These are phyloP conservation scores for Neoascochyta sp. DNA, from an alignment of 2,329 filamentous ascomycete genomes.

Conservation along the genomic window DNA sequence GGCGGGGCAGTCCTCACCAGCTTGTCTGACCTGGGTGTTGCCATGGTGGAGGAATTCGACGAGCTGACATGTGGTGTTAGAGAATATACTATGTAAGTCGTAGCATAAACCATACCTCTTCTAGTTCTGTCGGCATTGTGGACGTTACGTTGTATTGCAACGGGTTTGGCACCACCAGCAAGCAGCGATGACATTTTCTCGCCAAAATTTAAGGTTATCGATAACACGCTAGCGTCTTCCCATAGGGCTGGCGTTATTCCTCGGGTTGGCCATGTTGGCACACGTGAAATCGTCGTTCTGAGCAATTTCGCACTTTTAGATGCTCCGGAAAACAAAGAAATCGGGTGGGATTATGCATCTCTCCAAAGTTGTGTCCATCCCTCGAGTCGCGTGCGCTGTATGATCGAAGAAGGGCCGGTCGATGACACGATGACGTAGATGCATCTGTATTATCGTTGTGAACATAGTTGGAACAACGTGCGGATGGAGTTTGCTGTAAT, in stretches of 20 bases:
- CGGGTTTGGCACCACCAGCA: constrained; percentile 5
- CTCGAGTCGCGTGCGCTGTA: too few relatives aligned
- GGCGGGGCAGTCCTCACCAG: constrained; percentile 52
- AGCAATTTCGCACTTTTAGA: not conserved
- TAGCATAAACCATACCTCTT: constrained; percentile 47
- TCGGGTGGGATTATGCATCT: not conserved
- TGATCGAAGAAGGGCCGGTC: too few relatives aligned
- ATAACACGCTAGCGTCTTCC: constrained; percentile 18
- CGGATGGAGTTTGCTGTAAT: too few relatives aligned
- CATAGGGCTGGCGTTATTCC: too few relatives aligned
- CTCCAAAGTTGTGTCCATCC: too few relatives aligned
- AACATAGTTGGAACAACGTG: too few relatives aligned
- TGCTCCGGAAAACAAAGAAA: not conserved
- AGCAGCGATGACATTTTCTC: constrained; percentile 30
- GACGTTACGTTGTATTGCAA: constrained; percentile 12
- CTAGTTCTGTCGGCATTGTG: constrained; percentile 49
- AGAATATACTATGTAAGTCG: too few relatives aligned
- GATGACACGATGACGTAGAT: too few relatives aligned
- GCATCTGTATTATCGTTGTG: too few relatives aligned
- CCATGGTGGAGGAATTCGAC: constrained; percentile 91
- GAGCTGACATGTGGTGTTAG: constrained; percentile 57
- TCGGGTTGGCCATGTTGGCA: too few relatives aligned
- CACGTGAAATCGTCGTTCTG: not conserved
- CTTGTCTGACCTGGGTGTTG: constrained; percentile 82
- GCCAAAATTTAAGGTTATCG: constrained; percentile 31